A percentile compares a stretch with the other conserved stretches of the same genome.
Evolutionary conservation across 768 basidiomycete species (phyloP).

Genomic region (Hortiboletus campestris): DNA sequence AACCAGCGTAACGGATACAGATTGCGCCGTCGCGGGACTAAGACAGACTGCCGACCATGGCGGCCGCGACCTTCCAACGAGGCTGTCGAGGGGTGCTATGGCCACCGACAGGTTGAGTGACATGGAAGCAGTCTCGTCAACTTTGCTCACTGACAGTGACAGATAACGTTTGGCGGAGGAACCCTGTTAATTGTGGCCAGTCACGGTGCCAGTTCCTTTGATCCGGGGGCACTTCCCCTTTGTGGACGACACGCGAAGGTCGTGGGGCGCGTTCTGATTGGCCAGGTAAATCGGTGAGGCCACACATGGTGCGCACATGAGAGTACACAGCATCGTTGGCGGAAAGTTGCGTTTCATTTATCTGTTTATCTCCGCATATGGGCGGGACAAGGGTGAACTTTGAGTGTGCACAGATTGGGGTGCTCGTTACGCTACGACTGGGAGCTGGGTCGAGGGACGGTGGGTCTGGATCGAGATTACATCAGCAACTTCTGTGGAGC

Average conservation of each 20-base stretch:
- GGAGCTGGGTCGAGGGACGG: not conserved
- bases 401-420: slow-evolving; percentile 8
- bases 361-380: slow-evolving; percentile 27
- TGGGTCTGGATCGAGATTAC: not conserved
- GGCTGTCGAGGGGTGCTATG: not conserved
- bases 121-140: not conserved
- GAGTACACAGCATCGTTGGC: slow-evolving; percentile 6
- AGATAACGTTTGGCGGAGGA: not conserved
- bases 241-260: not conserved
- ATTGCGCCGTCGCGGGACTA: not conserved
- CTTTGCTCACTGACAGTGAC: slow-evolving; percentile 2
- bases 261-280: slow-evolving; percentile 3
- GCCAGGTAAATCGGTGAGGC: slow-evolving; percentile 9
- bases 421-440: slow-evolving; percentile 15
- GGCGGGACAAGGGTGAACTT: too few species aligned
- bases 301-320: slow-evolving; percentile 2
- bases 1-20: not conserved
- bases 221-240: not conserved
- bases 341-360: slow-evolving; percentile 9
- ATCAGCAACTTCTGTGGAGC: not conserved
- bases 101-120: not conserved
- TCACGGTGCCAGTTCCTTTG: slow-evolving; percentile 12
- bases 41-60: not conserved
- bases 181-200: not conserved
- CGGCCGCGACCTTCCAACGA: not conserved